A percentile compares a stretch with the other conserved stretches of the same genome.
Evolutionary conservation across 2,329 filamentous ascomycete genomes (phyloP).

Genomic region (Colletotrichum kahawae): DNA sequence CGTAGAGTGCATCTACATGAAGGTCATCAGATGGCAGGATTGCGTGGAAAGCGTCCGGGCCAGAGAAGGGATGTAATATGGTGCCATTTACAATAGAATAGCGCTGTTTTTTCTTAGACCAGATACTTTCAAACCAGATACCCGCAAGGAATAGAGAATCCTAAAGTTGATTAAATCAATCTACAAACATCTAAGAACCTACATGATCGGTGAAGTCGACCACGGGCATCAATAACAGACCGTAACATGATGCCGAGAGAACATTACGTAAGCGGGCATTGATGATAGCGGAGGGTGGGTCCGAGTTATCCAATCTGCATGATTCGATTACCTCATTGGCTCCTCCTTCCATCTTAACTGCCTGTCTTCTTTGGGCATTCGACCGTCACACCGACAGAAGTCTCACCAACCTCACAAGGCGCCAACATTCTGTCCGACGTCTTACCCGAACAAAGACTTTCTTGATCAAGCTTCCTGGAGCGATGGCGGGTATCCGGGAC

Average conservation of each 20-base stretch:
- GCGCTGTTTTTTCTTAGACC: neutral
- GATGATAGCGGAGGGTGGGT: rapidly evolving
- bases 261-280: neutral
- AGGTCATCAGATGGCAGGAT: slow-evolving; percentile 29
- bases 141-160: neutral
- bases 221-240: neutral
- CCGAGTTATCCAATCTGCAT: rapidly evolving
- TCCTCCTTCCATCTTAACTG: rapidly evolving
- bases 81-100: neutral
- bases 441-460: neutral
- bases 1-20: slow-evolving; percentile 38
- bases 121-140: neutral
- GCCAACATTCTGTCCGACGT: neutral
- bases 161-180: neutral
- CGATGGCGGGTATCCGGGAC: neutral
- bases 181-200: neutral
- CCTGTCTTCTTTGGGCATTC: neutral
- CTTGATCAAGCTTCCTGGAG: rapidly evolving
- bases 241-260: neutral
- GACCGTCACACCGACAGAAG: neutral
- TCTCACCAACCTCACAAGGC: neutral
- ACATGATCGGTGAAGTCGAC: neutral
- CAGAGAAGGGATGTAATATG: slow-evolving; percentile 26
- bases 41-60: slow-evolving; percentile 34
- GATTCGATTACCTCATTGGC: neutral